These are phyloP conservation scores for Poa annua DNA, from an alignment of 176 grass and related monocot species.

Conservation along the genomic window DNA sequence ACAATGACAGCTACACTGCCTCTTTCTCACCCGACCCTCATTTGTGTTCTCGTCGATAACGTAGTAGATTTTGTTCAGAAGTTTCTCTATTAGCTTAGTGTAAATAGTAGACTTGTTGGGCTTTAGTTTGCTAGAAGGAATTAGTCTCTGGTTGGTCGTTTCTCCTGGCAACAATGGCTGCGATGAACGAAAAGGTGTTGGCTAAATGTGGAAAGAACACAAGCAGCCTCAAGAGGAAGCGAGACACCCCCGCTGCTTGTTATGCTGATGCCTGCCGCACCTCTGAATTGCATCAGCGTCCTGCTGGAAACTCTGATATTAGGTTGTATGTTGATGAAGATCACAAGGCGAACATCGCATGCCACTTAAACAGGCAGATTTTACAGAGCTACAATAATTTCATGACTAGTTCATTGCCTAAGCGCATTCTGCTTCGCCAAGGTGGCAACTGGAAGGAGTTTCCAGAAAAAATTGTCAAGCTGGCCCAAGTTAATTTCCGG, in stretches of 20 bases:
- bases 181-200: slow-evolving; percentile 71
- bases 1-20: slow-evolving; percentile 11
- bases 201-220: slow-evolving; percentile 53
- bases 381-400: slow-evolving; percentile 76
- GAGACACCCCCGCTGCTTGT: slow-evolving; percentile 36
- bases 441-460: slow-evolving; percentile 78
- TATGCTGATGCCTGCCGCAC: slow-evolving; percentile 36
- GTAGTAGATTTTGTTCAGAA: not conserved
- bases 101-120: slow-evolving; percentile 62
- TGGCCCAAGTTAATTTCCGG: slow-evolving; percentile 65
- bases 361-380: slow-evolving; percentile 57
- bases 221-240: slow-evolving; percentile 66
- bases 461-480: slow-evolving; percentile 65
- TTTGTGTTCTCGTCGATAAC: not conserved
- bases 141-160: slow-evolving; percentile 53
- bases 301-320: slow-evolving; percentile 39
- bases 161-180: slow-evolving; percentile 65
- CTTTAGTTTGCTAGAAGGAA: slow-evolving; percentile 55
- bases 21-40: slow-evolving; percentile 21
- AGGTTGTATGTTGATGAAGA: slow-evolving; percentile 48
- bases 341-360: slow-evolving; percentile 41
- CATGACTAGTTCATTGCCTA: slow-evolving; percentile 63
- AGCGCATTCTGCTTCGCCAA: slow-evolving; percentile 70
- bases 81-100: slow-evolving; percentile 52
- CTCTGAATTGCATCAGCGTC: slow-evolving; percentile 33